phyloP scores from a whole-genome alignment of 2,329 filamentous ascomycete species.

The Sphaerulina musiva region DNA sequence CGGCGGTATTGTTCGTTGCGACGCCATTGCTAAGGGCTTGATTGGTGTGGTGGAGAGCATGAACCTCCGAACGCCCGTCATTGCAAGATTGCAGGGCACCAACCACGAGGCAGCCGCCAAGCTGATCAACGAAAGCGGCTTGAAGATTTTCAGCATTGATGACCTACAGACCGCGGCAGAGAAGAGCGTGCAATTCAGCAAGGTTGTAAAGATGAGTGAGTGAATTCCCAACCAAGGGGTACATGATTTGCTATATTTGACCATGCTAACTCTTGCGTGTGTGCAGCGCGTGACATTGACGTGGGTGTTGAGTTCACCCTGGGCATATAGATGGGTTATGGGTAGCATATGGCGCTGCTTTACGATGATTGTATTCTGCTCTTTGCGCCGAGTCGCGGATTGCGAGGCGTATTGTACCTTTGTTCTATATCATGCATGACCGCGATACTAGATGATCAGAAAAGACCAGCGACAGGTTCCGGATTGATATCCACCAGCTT shows the following conservation, averaged over 20 bases:
- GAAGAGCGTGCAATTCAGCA: slow-evolving; percentile 97
- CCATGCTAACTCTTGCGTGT: slow-evolving; percentile 7
- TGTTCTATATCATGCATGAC: slow-evolving; percentile 8
- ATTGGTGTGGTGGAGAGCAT: slow-evolving; percentile 92
- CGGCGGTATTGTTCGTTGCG: slow-evolving; percentile 94
- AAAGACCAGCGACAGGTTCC: not conserved
- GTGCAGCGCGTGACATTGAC: slow-evolving; percentile 80
- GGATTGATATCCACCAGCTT: not conserved
- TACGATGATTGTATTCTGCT: not conserved
- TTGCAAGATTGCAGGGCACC: slow-evolving; percentile 94
- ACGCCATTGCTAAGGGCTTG: slow-evolving; percentile 91
- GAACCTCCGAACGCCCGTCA: slow-evolving; percentile 93
- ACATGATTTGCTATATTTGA: not conserved
- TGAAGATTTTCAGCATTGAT: slow-evolving; percentile 99
- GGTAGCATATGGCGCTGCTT: not conserved
- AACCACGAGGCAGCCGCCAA: slow-evolving; percentile 95
- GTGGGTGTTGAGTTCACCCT: slow-evolving; percentile 93
- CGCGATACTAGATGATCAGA: slow-evolving; percentile 9
- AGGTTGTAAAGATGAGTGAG: slow-evolving; percentile 96
- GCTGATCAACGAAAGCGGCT: slow-evolving; percentile 87
- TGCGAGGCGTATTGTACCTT: slow-evolving; percentile 7
- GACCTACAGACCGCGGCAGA: slow-evolving; percentile 95
- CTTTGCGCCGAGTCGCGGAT: not conserved
- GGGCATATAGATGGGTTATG: slow-evolving; percentile 62
- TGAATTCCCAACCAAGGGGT: slow-evolving; percentile 30